Evolutionary conservation across 192 early-diverging fungal genomes (phyloP).

Genomic region (Chytriomyces hyalinus): DNA sequence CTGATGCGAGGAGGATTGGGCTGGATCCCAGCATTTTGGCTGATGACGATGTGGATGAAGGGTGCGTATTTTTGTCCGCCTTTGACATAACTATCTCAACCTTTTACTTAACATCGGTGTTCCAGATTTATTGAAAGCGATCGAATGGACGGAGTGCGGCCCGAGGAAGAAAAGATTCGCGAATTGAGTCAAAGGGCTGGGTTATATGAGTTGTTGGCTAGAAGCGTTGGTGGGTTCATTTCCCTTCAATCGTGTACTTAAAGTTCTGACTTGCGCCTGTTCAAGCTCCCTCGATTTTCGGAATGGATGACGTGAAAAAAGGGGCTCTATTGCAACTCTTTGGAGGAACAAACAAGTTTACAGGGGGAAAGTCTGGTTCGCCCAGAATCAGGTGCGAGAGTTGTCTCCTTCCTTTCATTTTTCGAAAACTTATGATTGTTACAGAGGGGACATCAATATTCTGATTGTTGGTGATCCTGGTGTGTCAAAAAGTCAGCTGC

Average conservation of each 20-base stretch:
- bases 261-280: conserved; percentile 17
- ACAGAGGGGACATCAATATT: conserved; percentile 91
- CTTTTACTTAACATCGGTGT: conserved; percentile 1
- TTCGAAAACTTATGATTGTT: conserved; percentile 20
- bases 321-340: conserved; percentile 94
- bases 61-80: conserved; percentile 33
- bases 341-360: conserved; percentile 90
- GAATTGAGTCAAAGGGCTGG: conserved; percentile 68
- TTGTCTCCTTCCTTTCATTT: conserved; percentile 27
- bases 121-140: conserved; percentile 39
- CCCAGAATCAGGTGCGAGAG: conserved; percentile 45
- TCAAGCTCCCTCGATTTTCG: conserved; percentile 90
- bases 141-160: conserved; percentile 44
- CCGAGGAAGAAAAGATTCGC: conserved; percentile 67
- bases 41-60: conserved; percentile 62
- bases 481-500: conserved; percentile 92
- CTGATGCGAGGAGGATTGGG: conserved; percentile 75
- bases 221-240: conserved; percentile 60
- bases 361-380: conserved; percentile 65
- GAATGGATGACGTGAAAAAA: conserved; percentile 98
- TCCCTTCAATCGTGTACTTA: background rate
- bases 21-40: conserved; percentile 54
- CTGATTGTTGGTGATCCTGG: conserved; percentile 96
- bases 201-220: conserved; percentile 81
- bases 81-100: background rate